Conservation (phyloP, 2,329 filamentous ascomycete species). For the Fusarium hainanense region DNA sequence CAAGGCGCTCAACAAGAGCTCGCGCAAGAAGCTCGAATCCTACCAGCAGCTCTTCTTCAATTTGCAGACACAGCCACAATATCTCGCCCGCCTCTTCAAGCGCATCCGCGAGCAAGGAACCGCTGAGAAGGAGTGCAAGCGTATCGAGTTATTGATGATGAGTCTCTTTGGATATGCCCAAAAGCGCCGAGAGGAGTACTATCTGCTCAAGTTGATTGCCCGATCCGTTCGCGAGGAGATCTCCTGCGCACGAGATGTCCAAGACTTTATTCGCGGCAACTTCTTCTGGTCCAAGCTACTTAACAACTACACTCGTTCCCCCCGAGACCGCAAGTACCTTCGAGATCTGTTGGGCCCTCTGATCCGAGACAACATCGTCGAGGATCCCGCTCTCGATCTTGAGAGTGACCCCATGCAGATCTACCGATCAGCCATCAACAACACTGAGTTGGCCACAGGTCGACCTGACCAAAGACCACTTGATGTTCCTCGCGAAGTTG, state of each 20-base stretch:
- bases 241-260: conserved; percentile 75
- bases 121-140: conserved; percentile 90
- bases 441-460: conserved; percentile 94
- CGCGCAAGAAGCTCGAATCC: conserved; percentile 91
- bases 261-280: conserved; percentile 89
- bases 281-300: conserved; percentile 94
- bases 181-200: conserved; percentile 96
- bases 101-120: conserved; percentile 84
- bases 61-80: conserved; percentile 95
- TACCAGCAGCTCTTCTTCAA: conserved; percentile 99
- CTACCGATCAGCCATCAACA: conserved; percentile 94
- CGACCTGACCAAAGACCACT: conserved; percentile 81
- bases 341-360: conserved; percentile 86
- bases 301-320: conserved; percentile 87
- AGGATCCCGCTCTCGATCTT: conserved; percentile 88
- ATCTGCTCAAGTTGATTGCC: conserved; percentile 87
- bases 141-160: conserved; percentile 94
- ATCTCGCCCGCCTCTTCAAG: conserved; percentile 88
- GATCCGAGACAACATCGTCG: conserved; percentile 91
- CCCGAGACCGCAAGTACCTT: conserved; percentile 91
- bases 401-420: conserved; percentile 99
- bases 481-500: conserved; percentile 89
- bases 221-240: conserved; percentile 88
- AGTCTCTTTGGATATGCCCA: conserved; percentile 96
- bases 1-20: conserved; percentile 97